Base-by-base conservation (phyloP, 768 basidiomycete species). In the Amanita subjunquillea region DNA sequence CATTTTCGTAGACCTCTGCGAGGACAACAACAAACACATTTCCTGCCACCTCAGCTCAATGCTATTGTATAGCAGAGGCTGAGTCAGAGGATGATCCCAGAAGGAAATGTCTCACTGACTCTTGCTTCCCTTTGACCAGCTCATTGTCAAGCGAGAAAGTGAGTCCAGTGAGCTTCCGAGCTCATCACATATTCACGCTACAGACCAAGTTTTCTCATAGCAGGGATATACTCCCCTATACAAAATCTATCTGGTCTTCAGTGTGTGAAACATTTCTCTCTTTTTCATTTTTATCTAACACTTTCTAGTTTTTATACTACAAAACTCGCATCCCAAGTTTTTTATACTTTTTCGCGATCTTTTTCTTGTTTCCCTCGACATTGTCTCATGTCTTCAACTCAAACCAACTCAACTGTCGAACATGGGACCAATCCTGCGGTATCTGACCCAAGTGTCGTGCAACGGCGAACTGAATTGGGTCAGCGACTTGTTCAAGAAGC, bases 1-100 rank as follows among this genome's bases (percentile, higher is more conserved):
- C 41, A 37, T 20, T 41, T 41, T 41, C 15, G 44, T 45, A 45
- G 44, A 45, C 44, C 44, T 45, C 44, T 45, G 44, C 44, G 29
- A 45, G 22, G 44, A 45, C 44, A 45, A 45, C 44, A 13, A 45
- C 44, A 45, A 45, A 45, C 44, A 44, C 44, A 45, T 45, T 45
- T 25, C 25, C 44, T 45, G 44, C 44, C 44, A n/a, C 44, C 44
- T 45, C 29, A n/a, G 44, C 44, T 45, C 25, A 45, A 27, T 45
- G 44, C 44, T 45, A 45, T 45, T 45, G 44, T 45, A 45, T 45
- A 41, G 40, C 40, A 40, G n/a, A n/a, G n/a, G n/a, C n/a, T n/a
- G n/a, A n/a, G n/a, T n/a, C n/a, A n/a, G n/a, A n/a, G n/a, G n/a
- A n/a, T n/a, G n/a, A n/a, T n/a, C n/a, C n/a, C n/a, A n/a, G n/a